These are phyloP conservation scores for Pseudopyricularia javanii DNA, from an alignment of 2,329 filamentous ascomycete genomes.

Conservation along the genomic window DNA sequence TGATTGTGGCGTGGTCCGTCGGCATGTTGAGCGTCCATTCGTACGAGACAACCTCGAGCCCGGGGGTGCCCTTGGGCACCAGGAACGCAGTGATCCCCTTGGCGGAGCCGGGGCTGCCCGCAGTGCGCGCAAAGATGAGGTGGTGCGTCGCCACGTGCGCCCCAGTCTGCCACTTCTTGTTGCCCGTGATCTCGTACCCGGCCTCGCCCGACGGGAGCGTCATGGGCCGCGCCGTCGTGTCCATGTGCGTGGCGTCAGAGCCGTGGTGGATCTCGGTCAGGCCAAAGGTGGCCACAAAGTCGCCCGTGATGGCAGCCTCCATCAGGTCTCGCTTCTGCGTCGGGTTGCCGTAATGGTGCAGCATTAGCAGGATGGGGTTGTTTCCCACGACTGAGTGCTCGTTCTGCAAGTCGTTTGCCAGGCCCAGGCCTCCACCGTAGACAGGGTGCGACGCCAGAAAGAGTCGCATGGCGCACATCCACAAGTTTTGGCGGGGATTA, in stretches of 20 bases:
- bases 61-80: conserved; percentile 37
- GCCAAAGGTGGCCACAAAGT: conserved; percentile 46
- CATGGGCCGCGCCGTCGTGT: conserved; percentile 34
- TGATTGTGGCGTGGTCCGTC: conserved; percentile 50
- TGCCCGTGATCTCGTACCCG: conserved; percentile 41
- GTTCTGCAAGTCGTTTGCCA: conserved; percentile 53
- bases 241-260: conserved; percentile 51
- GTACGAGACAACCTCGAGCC: conserved; percentile 41
- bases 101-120: conserved; percentile 35
- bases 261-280: conserved; percentile 50
- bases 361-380: conserved; percentile 50
- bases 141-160: conserved; percentile 50
- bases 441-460: conserved; percentile 40
- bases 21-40: conserved; percentile 58
- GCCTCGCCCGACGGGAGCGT: conserved; percentile 25
- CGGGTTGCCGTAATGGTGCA: conserved; percentile 44
- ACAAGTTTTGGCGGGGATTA: conserved; percentile 37
- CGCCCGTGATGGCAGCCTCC: conserved; percentile 34
- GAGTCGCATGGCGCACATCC: conserved; percentile 50
- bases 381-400: conserved; percentile 52
- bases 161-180: conserved; percentile 55
- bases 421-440: conserved; percentile 34
- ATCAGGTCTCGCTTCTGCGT: conserved; percentile 43
- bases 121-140: conserved; percentile 48
- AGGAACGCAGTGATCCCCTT: conserved; percentile 50